A percentile compares a stretch with the other conserved stretches of the same genome.
Conservation (phyloP, 768 basidiomycete species). For the Agrocybe chaxingu region DNA sequence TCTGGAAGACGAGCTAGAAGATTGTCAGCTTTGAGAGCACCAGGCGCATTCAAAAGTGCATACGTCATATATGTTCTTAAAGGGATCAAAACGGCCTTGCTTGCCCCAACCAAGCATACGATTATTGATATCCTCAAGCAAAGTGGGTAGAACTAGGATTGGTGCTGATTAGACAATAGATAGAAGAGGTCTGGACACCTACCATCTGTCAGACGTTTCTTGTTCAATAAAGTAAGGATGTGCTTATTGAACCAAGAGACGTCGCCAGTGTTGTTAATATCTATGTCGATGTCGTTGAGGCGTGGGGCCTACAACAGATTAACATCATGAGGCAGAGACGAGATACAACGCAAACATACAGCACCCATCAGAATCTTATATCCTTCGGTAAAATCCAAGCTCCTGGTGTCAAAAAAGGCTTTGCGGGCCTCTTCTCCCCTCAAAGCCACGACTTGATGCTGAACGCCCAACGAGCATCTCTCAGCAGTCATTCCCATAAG, state of each 20-base stretch:
- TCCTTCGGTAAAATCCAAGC: constrained; percentile 24
- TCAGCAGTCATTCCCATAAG: not conserved
- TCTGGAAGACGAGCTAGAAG: constrained; percentile 28
- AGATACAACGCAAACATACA: not conserved
- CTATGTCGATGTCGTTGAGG: constrained; percentile 18
- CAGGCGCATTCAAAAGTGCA: not conserved
- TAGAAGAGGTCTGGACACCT: not conserved
- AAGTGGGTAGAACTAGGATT: constrained; percentile 3
- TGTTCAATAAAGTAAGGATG: constrained; percentile 11
- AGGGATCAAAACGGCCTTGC: constrained; percentile 25
- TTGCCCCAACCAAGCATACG: constrained; percentile 21
- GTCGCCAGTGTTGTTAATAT: constrained; percentile 3
- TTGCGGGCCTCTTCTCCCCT: constrained; percentile 19
- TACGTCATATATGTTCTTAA: constrained; percentile 26
- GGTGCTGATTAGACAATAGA: not conserved
- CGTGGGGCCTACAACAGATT: constrained; percentile 2
- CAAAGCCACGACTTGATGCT: constrained; percentile 19
- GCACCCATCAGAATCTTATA: constrained; percentile 26
- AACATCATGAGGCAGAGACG: too few relatives aligned
- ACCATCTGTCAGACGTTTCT: constrained; percentile 16
- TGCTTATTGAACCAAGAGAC: constrained; percentile 16
- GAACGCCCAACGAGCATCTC: too few relatives aligned
- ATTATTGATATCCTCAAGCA: constrained; percentile 21
- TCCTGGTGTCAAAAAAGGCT: constrained; percentile 23
- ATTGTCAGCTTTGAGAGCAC: not conserved